A percentile compares a stretch with the other conserved stretches of the same genome.
Evolutionary conservation across 1,284 basidiomycete species (phyloP).

Genomic region (Pascua guehoae): DNA sequence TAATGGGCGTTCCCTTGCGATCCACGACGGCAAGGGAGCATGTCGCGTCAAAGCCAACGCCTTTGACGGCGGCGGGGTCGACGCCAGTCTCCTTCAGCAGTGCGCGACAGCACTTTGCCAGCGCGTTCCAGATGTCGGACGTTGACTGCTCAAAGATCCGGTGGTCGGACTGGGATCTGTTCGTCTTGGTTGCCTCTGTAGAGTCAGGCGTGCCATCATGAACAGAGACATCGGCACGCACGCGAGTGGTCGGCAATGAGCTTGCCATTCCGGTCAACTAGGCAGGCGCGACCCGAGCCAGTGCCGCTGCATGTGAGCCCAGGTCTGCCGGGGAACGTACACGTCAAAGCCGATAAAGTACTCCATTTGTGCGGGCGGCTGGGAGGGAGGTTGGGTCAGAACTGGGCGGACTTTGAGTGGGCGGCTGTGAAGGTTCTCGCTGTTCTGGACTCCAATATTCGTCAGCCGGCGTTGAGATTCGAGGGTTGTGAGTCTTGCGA

Average conservation of each 20-base stretch:
- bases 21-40: constrained; percentile 90
- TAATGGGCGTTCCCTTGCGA: constrained; percentile 67
- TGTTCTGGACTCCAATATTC: no score
- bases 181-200: constrained; percentile 73
- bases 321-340: constrained; percentile 38
- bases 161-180: constrained; percentile 76
- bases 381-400: background rate
- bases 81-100: constrained; percentile 64
- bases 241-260: constrained; percentile 60
- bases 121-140: constrained; percentile 77
- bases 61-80: constrained; percentile 66
- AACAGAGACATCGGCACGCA: constrained; percentile 16
- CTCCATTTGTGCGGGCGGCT: constrained; percentile 16
- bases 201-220: constrained; percentile 33
- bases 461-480: no score
- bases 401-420: no score
- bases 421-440: no score
- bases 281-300: constrained; percentile 83
- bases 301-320: constrained; percentile 61
- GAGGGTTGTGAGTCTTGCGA: no score
- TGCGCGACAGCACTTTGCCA: constrained; percentile 65
- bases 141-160: constrained; percentile 83
- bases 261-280: constrained; percentile 71
- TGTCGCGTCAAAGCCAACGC: constrained; percentile 93
- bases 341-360: constrained; percentile 61